Conservation (phyloP, 1,284 basidiomycete genomes). For the Irpex rosettiformis region DNA sequence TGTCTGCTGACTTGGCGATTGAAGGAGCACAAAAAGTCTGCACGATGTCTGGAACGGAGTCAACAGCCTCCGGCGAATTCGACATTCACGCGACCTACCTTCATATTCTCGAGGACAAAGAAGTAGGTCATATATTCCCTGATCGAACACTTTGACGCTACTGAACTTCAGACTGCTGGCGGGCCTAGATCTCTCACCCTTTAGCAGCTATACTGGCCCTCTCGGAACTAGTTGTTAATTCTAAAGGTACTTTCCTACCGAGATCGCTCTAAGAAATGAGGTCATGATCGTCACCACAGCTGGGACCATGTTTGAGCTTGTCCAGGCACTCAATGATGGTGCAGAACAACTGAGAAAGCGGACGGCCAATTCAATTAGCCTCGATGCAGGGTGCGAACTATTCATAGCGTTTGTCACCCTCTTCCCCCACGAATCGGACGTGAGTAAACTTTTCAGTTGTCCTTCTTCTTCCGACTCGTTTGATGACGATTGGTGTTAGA, state of each 20-base stretch:
- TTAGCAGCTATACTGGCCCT: conserved; percentile 84
- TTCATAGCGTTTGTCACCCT: conserved; percentile 87
- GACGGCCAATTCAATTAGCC: conserved; percentile 77
- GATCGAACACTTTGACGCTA: not conserved
- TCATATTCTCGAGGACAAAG: conserved; percentile 50
- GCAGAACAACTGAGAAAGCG: conserved; percentile 63
- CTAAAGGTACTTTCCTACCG: conserved; percentile 50
- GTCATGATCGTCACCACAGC: conserved; percentile 36
- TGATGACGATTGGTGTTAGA: conserved; percentile 38
- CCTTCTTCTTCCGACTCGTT: conserved; percentile 5
- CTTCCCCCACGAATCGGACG: conserved; percentile 79
- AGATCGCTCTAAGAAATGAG: conserved; percentile 10
- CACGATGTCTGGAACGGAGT: conserved; percentile 14
- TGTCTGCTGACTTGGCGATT: not conserved
- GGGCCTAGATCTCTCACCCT: conserved; percentile 74
- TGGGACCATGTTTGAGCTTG: conserved; percentile 89
- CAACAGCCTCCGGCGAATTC: conserved; percentile 28
- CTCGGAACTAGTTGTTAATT: conserved; percentile 72
- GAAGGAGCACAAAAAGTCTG: not conserved
- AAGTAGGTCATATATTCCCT: conserved; percentile 38
- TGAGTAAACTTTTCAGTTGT: conserved; percentile 34
- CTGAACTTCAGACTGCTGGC: not conserved
- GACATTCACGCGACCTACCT: conserved; percentile 58
- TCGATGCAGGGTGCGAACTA: conserved; percentile 87
- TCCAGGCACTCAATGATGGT: conserved; percentile 76